Evolutionary conservation across 2,329 filamentous ascomycete genomes (phyloP), one percentile per base, ranked within the genome.

Genomic region (Pseudogymnoascus pannorum): DNA sequence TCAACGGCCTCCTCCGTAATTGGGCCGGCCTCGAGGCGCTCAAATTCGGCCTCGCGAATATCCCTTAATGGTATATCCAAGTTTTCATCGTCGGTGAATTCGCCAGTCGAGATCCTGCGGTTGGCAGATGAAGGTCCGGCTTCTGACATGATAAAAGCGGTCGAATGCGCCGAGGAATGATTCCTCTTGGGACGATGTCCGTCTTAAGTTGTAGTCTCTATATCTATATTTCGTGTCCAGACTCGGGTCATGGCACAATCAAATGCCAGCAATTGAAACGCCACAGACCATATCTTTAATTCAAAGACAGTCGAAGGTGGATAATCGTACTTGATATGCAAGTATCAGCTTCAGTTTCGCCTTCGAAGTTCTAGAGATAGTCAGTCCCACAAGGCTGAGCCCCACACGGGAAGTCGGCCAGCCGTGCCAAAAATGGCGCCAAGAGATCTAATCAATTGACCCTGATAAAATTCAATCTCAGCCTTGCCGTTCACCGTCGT

Each of bases 391-490:
- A 54, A 54, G 48, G 48, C 48, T 54, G 48, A 54, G 48, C 18
- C 26, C 26, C 48, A 54, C 48, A 33, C 26, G 48, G 48, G 48
- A 54, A 54, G 48, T 54, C 48, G 48, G 16, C 48, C 48, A 54
- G 48, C 26, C 48, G 16, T 26, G 26, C 48, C 26, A 54, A 54
- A 40, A 54, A 31, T 6, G 11, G n/a, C 48, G 48, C 48, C 48
- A 33, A 54, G 48, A 54, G 48, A 54, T 54, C 48, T 54, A 54
- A 54, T 54, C 48, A 54, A 54, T 54, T 26, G 48, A 54, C 26
- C 26, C 8, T 54, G 48, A 54, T 54, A 54, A 54, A 60, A 57
- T 29, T 48, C 8, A 31, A 44, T 60, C 42, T 48, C 36, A 60
- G 58, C 58, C 36, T 54, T 18, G 36, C 26, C 42, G 24, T 60